A percentile compares a stretch with the other conserved stretches of the same genome.
Evolutionary conservation across 164 flowering plant genomes (phyloP).

Genomic region (Stephania japonica): DNA sequence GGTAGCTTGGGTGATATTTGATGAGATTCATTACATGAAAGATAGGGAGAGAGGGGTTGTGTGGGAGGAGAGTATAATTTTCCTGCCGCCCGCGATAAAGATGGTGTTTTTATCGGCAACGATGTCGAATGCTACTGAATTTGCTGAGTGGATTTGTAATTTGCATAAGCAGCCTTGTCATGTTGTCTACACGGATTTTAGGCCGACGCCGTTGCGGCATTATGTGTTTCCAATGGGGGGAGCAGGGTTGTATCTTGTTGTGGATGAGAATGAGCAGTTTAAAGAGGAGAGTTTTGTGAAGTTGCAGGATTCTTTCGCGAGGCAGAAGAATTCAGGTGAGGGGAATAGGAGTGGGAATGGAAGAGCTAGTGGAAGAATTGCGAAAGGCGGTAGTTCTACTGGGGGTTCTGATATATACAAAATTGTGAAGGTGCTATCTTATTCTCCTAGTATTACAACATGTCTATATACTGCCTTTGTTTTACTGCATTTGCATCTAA

Average conservation of each 20-base stretch:
- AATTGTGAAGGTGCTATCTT: slow-evolving; percentile 73
- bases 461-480: background rate
- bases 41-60: slow-evolving; percentile 98
- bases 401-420: slow-evolving; percentile 91
- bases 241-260: slow-evolving; percentile 82
- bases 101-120: slow-evolving; percentile 99
- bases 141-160: slow-evolving; percentile 98
- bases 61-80: slow-evolving; percentile 98
- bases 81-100: slow-evolving; percentile 85
- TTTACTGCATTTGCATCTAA: too few relatives aligned
- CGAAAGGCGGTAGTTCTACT: slow-evolving; percentile 61
- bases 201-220: slow-evolving; percentile 97
- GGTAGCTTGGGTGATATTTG: slow-evolving; percentile 96
- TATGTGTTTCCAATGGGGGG: slow-evolving; percentile 93
- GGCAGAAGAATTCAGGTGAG: slow-evolving; percentile 41
- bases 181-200: slow-evolving; percentile 95
- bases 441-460: background rate
- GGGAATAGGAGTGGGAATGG: slow-evolving; percentile 39
- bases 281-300: slow-evolving; percentile 85
- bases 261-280: slow-evolving; percentile 92
- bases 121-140: slow-evolving; percentile 98
- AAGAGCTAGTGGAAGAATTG: slow-evolving; percentile 66
- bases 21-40: slow-evolving; percentile 94
- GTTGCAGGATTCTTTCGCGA: slow-evolving; percentile 73
- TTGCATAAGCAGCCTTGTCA: slow-evolving; percentile 96